Evolutionary conservation across 306 rosid species (phyloP).

Genomic region (Biancaea sappan): DNA sequence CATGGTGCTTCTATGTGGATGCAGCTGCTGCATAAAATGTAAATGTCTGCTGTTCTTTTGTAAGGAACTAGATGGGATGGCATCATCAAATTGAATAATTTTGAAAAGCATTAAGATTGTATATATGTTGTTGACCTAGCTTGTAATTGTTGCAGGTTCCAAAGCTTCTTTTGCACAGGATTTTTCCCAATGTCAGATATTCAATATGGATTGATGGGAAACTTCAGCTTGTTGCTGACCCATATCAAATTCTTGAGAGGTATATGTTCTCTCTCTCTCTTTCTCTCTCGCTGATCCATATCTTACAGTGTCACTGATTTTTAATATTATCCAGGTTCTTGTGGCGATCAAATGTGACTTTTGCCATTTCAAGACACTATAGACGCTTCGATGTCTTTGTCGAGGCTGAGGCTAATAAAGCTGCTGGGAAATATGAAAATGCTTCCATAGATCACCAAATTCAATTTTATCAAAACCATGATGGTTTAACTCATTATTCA

Average conservation of each 20-base stretch:
- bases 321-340: constrained; percentile 64
- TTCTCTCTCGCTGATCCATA: neutral
- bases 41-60: neutral
- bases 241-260: constrained; percentile 92
- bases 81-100: neutral
- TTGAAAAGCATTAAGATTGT: neutral
- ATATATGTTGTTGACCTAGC: constrained; percentile 18
- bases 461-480: constrained; percentile 68
- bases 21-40: neutral
- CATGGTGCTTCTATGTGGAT: neutral
- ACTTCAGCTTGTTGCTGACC: constrained; percentile 84
- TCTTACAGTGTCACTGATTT: constrained; percentile 23
- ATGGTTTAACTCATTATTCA: constrained; percentile 85
- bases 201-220: constrained; percentile 98
- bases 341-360: constrained; percentile 90
- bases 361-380: constrained; percentile 95
- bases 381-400: constrained; percentile 89
- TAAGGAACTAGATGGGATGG: neutral
- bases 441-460: constrained; percentile 83
- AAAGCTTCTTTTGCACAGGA: constrained; percentile 96
- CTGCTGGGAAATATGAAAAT: constrained; percentile 87
- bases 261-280: constrained; percentile 26
- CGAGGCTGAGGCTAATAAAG: constrained; percentile 97
- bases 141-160: constrained; percentile 65
- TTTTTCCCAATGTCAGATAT: constrained; percentile 85